phyloP scores from a whole-genome alignment of 2,329 filamentous ascomycete species.

The Hirsutella rhossiliensis region DNA sequence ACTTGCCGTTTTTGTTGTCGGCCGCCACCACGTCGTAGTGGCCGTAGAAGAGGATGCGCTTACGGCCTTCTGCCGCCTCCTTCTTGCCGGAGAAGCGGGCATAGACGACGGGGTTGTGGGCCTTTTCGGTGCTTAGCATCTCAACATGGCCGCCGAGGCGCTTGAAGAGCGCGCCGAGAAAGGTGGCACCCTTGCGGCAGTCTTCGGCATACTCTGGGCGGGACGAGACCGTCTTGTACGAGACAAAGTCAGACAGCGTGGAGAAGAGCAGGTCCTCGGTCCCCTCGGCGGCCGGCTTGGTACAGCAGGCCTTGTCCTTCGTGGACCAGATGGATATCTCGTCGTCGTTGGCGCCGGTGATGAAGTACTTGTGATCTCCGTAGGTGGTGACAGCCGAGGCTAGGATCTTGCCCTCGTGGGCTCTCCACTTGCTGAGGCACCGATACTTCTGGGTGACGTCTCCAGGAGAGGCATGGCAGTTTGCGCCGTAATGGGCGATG shows the following conservation, averaged over 20 bases:
- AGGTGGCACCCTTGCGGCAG: constrained; percentile 85
- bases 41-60: constrained; percentile 90
- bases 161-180: constrained; percentile 81
- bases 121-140: constrained; percentile 71
- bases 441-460: constrained; percentile 71
- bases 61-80: constrained; percentile 51
- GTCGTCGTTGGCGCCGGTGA: constrained; percentile 89
- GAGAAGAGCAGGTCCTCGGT: constrained; percentile 48
- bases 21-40: constrained; percentile 96
- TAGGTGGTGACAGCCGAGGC: constrained; percentile 66
- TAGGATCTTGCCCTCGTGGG: constrained; percentile 78
- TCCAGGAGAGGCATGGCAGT: constrained; percentile 32
- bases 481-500: constrained; percentile 51
- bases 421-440: constrained; percentile 64
- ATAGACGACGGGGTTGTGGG: constrained; percentile 84
- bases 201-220: constrained; percentile 78
- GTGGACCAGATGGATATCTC: constrained; percentile 83
- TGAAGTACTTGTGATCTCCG: constrained; percentile 67
- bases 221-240: constrained; percentile 85
- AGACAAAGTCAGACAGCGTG: constrained; percentile 74
- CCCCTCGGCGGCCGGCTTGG: constrained; percentile 23
- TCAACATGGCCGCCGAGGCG: constrained; percentile 82
- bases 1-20: constrained; percentile 69
- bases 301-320: constrained; percentile 21
- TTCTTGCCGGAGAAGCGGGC: constrained; percentile 76